A percentile compares a stretch with the other conserved stretches of the same genome.
Evolutionary conservation across 768 basidiomycete genomes (phyloP).

Genomic region (Megacollybia marginata): DNA sequence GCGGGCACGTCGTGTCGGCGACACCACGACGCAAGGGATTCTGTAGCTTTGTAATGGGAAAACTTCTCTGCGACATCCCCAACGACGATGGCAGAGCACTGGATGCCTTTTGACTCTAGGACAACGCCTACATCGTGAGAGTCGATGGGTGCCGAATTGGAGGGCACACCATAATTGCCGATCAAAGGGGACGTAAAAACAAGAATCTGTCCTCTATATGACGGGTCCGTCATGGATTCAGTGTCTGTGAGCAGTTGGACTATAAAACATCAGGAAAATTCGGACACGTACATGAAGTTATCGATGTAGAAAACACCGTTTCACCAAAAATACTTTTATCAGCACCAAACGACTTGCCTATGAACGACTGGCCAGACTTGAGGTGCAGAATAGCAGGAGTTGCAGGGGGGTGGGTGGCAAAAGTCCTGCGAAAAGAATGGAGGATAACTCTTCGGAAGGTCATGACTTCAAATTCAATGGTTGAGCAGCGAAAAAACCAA

Average conservation of each 20-base stretch:
- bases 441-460: slow-evolving; percentile 46
- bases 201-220: slow-evolving; percentile 95
- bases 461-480: slow-evolving; percentile 35
- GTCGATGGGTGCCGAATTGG: slow-evolving; percentile 66
- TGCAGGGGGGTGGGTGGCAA: slow-evolving; percentile 57
- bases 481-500: slow-evolving; percentile 71
- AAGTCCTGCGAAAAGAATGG: slow-evolving; percentile 44
- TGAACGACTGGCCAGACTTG: slow-evolving; percentile 90
- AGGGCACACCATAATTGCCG: slow-evolving; percentile 96
- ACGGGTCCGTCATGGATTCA: slow-evolving; percentile 99
- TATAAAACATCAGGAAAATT: background rate
- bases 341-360: slow-evolving; percentile 84
- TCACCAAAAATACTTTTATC: slow-evolving; percentile 87
- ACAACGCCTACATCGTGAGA: slow-evolving; percentile 76
- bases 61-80: slow-evolving; percentile 92
- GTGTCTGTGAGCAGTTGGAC: slow-evolving; percentile 57
- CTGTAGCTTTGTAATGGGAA: slow-evolving; percentile 91
- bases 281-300: slow-evolving; percentile 79
- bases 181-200: slow-evolving; percentile 99
- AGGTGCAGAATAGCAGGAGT: slow-evolving; percentile 85
- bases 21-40: slow-evolving; percentile 93
- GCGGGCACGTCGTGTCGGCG: slow-evolving; percentile 83
- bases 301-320: slow-evolving; percentile 98
- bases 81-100: slow-evolving; percentile 90
- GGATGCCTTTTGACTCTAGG: slow-evolving; percentile 83